phyloP scores from a whole-genome alignment of 75 land plant species.

The Chamaecyparis obtusa region DNA sequence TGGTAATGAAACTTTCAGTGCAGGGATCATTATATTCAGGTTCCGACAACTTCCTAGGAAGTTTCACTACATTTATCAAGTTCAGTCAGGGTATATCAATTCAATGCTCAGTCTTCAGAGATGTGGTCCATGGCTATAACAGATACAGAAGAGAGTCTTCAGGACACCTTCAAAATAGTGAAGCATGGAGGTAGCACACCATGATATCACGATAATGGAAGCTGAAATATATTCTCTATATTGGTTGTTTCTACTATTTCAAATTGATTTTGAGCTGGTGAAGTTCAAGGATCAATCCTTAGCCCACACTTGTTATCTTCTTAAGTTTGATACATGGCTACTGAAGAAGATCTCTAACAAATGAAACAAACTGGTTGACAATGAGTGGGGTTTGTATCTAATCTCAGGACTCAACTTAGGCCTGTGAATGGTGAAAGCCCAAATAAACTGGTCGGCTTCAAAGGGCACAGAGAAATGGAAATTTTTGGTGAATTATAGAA shows the following conservation, averaged over 20 bases:
- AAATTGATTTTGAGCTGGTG: neutral
- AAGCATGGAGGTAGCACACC: too few relatives aligned
- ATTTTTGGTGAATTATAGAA: neutral
- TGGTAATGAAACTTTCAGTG: too few relatives aligned
- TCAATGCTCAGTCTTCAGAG: too few relatives aligned
- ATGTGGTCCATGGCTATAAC: too few relatives aligned
- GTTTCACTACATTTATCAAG: too few relatives aligned
- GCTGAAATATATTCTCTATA: neutral
- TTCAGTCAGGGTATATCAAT: too few relatives aligned
- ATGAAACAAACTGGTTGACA: neutral
- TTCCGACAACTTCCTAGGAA: too few relatives aligned
- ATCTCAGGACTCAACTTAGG: neutral
- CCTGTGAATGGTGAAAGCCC: neutral
- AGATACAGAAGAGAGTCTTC: too few relatives aligned
- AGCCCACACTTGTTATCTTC: neutral
- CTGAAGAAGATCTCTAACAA: neutral
- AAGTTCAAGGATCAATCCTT: neutral
- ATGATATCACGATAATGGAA: too few relatives aligned
- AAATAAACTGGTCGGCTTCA: neutral
- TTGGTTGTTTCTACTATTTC: neutral
- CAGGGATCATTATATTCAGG: too few relatives aligned
- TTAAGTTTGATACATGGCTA: neutral
- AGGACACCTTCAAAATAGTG: too few relatives aligned
- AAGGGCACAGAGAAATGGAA: neutral
- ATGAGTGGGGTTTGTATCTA: neutral